Base-by-base conservation (phyloP, 306 rosid species). In the Cicer arietinum region DNA sequence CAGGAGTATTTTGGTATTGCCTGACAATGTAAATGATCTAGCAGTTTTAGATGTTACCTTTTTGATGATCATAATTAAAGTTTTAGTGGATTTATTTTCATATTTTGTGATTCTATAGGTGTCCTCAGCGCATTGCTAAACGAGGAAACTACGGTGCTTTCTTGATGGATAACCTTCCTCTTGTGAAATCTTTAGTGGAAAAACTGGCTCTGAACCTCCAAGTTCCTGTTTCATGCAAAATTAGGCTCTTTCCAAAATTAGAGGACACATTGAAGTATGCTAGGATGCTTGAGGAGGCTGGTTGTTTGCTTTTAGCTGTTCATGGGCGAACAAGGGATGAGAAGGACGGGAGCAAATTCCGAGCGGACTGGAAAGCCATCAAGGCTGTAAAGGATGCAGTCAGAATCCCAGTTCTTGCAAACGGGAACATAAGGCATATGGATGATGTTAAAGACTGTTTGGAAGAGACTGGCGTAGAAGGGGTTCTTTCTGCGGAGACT, bases 61-160 rank as follows among this genome's bases (percentile, higher is more conserved):
- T 35, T 60, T 78, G 5, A 69, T 61, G 43, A 8, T 10, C 42
- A 16, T 42, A 35, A 51, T 60, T 46, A 18, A 48, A 66, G 17
- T 70, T 71, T 53, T 51, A 59, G 17, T 80, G 41, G 18, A 67
- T 66, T 62, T 58, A 8, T 51, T 69, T 67, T 66, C 18, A 35
- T 60, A 7, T 6, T 41, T 5, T 60, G 43, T n/a, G 39, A 56
- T 76, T 77, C 5, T 74, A 53, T 87, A 95, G 98, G 82, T 95
- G 99, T 82, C 99, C 99, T 44, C 99, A 95, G 80, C 92, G 99
- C 62, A 95, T 95, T 80, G 98, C 97, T 20, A 85, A 81, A 77
- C 77, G 96, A 46, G 98, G 99, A 47, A 64, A 95, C 69, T 92
- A 95, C 76, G 98, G 99, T 54, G 98, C 98, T 58, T 95, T 95